A percentile compares a stretch with the other conserved stretches of the same genome.
phyloP scores from a whole-genome alignment of 2,329 filamentous ascomycete species.

The Penicillium sp. region DNA sequence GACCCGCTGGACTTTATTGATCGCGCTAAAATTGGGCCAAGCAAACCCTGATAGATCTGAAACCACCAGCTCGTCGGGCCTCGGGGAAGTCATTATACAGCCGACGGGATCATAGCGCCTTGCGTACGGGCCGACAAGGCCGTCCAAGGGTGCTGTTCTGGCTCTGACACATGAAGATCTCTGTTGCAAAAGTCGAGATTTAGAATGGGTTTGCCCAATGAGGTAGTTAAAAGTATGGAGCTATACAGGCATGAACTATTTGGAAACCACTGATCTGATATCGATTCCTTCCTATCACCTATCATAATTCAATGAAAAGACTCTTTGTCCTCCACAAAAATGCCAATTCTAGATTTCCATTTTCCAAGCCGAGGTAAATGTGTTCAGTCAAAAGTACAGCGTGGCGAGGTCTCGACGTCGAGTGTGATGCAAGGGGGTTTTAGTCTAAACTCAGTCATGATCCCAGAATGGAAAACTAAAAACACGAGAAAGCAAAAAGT shows the following conservation, averaged over 20 bases:
- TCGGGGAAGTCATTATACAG: constrained; percentile 22
- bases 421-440: background rate
- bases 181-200: background rate
- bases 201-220: background rate
- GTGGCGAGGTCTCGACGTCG: background rate
- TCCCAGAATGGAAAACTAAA: background rate
- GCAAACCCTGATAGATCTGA: constrained; percentile 30
- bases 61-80: constrained; percentile 16
- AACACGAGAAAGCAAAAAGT: background rate
- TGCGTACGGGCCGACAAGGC: constrained; percentile 13
- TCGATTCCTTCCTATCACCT: background rate
- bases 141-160: background rate
- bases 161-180: background rate
- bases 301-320: background rate
- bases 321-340: background rate
- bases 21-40: background rate
- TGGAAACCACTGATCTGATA: too few species aligned
- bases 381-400: background rate
- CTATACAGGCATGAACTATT: too few species aligned
- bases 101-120: constrained; percentile 15
- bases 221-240: background rate
- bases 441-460: background rate
- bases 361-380: background rate
- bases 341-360: background rate
- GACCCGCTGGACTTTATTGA: background rate